phyloP scores from a whole-genome alignment of 768 basidiomycete species.

The Cytidiella melzeri region DNA sequence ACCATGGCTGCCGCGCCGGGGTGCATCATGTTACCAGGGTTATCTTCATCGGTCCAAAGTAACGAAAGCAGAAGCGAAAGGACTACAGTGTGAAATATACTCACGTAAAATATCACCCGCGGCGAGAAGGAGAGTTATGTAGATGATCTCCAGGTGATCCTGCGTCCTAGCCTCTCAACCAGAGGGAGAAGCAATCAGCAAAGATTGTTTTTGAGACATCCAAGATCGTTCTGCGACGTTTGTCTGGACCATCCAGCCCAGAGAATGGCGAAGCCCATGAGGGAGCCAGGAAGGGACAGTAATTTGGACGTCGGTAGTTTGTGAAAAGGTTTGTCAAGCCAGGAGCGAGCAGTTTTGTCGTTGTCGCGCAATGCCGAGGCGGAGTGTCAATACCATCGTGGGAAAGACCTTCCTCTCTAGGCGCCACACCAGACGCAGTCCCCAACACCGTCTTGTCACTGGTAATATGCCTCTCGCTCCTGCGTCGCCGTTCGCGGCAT shows the following conservation, averaged over 20 bases:
- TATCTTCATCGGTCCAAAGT: slow-evolving; percentile 64
- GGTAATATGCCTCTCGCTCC: slow-evolving; percentile 25
- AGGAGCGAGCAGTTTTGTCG: slow-evolving; percentile 5
- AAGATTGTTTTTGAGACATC: slow-evolving; percentile 86
- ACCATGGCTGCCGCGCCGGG: slow-evolving; percentile 43
- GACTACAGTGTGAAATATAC: slow-evolving; percentile 4
- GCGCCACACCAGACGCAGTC: neutral
- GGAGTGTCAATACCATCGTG: slow-evolving; percentile 4
- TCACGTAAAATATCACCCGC: slow-evolving; percentile 25
- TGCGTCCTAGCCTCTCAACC: slow-evolving; percentile 88
- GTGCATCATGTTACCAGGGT: slow-evolving; percentile 87
- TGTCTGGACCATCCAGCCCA: slow-evolving; percentile 85
- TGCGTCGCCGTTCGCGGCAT: slow-evolving; percentile 65
- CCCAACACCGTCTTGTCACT: neutral
- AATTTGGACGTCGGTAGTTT: slow-evolving; percentile 74
- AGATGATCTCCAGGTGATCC: slow-evolving; percentile 84
- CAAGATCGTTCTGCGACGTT: slow-evolving; percentile 65
- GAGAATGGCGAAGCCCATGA: slow-evolving; percentile 27
- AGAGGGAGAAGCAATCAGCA: slow-evolving; percentile 85
- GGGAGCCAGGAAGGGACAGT: slow-evolving; percentile 57
- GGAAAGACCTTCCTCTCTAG: neutral
- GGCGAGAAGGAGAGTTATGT: slow-evolving; percentile 35
- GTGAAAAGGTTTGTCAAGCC: slow-evolving; percentile 4
- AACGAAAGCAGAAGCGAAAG: slow-evolving; percentile 11
- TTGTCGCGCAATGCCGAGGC: slow-evolving; percentile 14